phyloP scores from a whole-genome alignment of 2,329 filamentous ascomycete species.

The Stachybotrys chlorohalonatus region DNA sequence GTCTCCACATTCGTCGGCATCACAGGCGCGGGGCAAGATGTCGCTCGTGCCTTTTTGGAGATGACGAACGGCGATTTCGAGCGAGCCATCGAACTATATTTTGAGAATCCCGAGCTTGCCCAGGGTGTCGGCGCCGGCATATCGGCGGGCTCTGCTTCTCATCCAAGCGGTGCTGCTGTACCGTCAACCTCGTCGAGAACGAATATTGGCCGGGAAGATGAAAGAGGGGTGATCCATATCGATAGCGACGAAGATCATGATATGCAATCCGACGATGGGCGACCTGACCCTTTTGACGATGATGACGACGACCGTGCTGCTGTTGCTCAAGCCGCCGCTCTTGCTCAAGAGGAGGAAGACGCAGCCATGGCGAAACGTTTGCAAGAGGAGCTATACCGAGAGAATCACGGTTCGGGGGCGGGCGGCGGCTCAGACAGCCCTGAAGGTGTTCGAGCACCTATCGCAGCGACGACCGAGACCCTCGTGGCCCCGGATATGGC shows the following conservation, averaged over 20 bases:
- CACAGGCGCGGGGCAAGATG: conserved; percentile 63
- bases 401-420: conserved; percentile 27
- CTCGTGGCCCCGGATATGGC: conserved; percentile 59
- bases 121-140: conserved; percentile 24
- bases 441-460: conserved; percentile 75
- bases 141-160: conserved; percentile 9
- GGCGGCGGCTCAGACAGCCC: conserved; percentile 23
- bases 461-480: conserved; percentile 85
- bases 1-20: conserved; percentile 74
- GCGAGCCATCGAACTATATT: conserved; percentile 83
- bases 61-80: conserved; percentile 78
- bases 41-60: conserved; percentile 75
- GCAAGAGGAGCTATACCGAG: conserved; percentile 83
- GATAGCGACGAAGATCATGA: conserved; percentile 30
- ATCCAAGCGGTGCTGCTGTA: conserved; percentile 7
- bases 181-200: conserved; percentile 19
- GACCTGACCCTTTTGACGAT: conserved; percentile 22
- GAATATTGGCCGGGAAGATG: conserved; percentile 23
- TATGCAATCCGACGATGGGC: conserved; percentile 27
- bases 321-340: conserved; percentile 26
- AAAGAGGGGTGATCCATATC: conserved; percentile 52
- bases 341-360: conserved; percentile 71
- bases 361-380: conserved; percentile 85
- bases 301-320: conserved; percentile 31
- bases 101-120: conserved; percentile 72